Evolutionary conservation across 2,329 filamentous ascomycete species (phyloP), one percentile per base, ranked within the genome.

Genomic region (Colletotrichum chlorophyti): DNA sequence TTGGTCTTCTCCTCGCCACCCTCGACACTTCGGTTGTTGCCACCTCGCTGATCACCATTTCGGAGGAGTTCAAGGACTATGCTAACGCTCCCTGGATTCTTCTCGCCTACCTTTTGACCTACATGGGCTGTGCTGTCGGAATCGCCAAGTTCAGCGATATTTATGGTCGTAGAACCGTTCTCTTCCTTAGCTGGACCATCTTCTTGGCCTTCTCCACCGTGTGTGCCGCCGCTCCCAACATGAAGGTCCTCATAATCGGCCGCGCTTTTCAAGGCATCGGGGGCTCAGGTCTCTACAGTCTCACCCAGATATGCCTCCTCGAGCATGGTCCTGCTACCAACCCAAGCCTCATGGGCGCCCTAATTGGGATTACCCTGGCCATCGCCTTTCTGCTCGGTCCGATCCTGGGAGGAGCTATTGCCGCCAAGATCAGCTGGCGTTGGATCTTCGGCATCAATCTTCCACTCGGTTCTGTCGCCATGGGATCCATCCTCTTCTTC

Each of bases 391-490:
- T 87, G 4, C 72, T 87, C 1, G 85, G 85, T 0, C 83, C 85
- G 1, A 68, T 87, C 3, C 69, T 87, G 4, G 85, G 84, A 5
- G 85, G 84, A 2, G 72, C 78, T 3, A 81, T 88, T 19, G 79
- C 82, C 1, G 74, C 80, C n/a, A 70, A 76, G 2, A 76, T 78
- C 15, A 76, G 74, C 38, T 88, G 85, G 85, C 75, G 81, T 47
- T 85, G 83, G 75, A 76, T 87, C 34, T 87, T 87, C 68, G 82
- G 83, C 68, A 81, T 87, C 68, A 88, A 88, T 83, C 74, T 83
- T 19, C 82, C 82, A 0, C 78, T 80, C 61, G 80, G 81, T 1
- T 65, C 78, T 3, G 64, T 78, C 10, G 75, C 79, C 4, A 74
- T 83, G n/a, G 64, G 76, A 14, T 74, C 74, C 5, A 75, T 85